Conservation (phyloP, 2,329 filamentous ascomycete species). For the Cadophora malorum region DNA sequence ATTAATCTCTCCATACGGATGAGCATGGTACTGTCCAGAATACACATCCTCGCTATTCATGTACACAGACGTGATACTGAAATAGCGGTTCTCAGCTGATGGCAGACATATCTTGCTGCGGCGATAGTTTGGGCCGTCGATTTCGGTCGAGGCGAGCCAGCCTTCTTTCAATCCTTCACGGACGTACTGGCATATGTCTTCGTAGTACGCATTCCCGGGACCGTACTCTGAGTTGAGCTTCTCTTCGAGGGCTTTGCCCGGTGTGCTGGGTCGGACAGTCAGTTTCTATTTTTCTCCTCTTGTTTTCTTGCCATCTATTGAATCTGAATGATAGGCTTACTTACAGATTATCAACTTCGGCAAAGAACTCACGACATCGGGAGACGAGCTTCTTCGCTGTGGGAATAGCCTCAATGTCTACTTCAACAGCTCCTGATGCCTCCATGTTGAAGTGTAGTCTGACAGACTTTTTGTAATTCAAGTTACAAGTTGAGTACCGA, state of each 20-base stretch:
- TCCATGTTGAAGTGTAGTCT: not conserved
- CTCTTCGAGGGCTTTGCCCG: constrained; percentile 53
- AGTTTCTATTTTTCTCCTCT: not conserved
- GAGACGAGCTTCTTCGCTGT: constrained; percentile 30
- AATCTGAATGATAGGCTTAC: not conserved
- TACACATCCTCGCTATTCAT: constrained; percentile 58
- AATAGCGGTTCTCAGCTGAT: constrained; percentile 54
- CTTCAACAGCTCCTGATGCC: constrained; percentile 9
- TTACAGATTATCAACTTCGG: constrained; percentile 44
- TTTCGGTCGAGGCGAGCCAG: constrained; percentile 52
- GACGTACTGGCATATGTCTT: constrained; percentile 50
- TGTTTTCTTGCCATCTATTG: not conserved
- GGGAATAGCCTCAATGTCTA: constrained; percentile 23
- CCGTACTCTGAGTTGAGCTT: constrained; percentile 53
- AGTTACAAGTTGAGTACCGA: not conserved
- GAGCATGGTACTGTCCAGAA: constrained; percentile 58
- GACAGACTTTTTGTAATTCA: not conserved
- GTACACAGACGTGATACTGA: constrained; percentile 63
- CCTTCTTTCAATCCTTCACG: constrained; percentile 51
- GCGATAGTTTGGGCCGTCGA: constrained; percentile 55
- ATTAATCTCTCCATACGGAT: constrained; percentile 63
- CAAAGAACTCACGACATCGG: constrained; percentile 39
- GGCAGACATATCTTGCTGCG: constrained; percentile 55
- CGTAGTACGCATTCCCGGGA: constrained; percentile 51
- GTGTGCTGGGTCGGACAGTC: constrained; percentile 46